Evolutionary conservation across 2,329 filamentous ascomycete genomes (phyloP), one percentile per base, ranked within the genome.

Genomic region (Venturia effusa): DNA sequence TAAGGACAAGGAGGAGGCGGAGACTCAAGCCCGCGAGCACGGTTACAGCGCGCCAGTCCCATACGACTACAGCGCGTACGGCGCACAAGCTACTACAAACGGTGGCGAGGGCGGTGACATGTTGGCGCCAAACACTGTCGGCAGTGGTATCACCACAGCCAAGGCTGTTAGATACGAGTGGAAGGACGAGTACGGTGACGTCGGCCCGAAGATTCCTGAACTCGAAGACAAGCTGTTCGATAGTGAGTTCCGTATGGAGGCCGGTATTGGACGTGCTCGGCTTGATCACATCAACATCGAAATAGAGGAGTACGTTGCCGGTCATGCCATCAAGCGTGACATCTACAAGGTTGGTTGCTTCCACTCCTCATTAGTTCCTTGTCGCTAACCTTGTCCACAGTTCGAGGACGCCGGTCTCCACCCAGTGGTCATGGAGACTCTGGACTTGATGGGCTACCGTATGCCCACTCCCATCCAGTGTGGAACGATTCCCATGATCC

Each of bases 401-500:
- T 97, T 96, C 73, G 79, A 86, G 1, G 81, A 89, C 65, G 90
- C 90, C 27, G 92, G 90, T 1, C 80, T 99, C 17, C 94, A 99
- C 70, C 94, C 94, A 0, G 82, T 86, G 34, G 88, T 97, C 82
- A 73, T 88, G 1, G 80, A 87, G 67, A 99, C 97, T 68, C 82
- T 97, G 48, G 72, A 84, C 66, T 80, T 92, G 2, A 87, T 85
- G 66, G 83, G 85, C 0, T 97, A 96, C 71, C 73, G 78, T 0
- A 71, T 76, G 0, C 91, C 92, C 0, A 97, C 94, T 0, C 90
- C 92, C 0, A 94, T 99, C 43, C 94, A 99, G 73, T 84, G 85
- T 24, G 97, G 90, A 73, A 87, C 86, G 4, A 84, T 97, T 37
- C 92, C 94, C 0, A 87, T 92, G 0, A 86, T 97, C 54, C 76